phyloP scores from a whole-genome alignment of 2,329 filamentous ascomycete genomes.

The Alternaria rosae region DNA sequence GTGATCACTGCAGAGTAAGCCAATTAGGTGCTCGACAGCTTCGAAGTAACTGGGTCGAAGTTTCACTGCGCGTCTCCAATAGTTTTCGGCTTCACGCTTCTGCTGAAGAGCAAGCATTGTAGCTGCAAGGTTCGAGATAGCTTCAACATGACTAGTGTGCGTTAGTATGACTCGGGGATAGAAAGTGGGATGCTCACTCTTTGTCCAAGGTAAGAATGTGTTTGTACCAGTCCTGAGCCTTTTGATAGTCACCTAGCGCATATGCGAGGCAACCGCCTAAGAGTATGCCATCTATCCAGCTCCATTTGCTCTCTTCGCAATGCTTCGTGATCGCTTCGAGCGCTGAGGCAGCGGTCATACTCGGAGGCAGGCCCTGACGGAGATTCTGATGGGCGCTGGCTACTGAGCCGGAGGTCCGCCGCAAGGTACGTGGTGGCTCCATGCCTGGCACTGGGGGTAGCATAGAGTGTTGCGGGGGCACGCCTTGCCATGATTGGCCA shows the following conservation, averaged over 20 bases:
- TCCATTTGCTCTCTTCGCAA: conserved; percentile 52
- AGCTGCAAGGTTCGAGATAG: conserved; percentile 90
- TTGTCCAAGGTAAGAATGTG: conserved; percentile 68
- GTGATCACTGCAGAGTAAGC: conserved; percentile 81
- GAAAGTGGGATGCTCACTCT: conserved; percentile 50
- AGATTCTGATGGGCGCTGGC: conserved; percentile 35
- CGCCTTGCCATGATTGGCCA: conserved; percentile 39
- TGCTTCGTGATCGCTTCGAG: conserved; percentile 47
- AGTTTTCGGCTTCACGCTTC: conserved; percentile 80
- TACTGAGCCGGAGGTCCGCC: conserved; percentile 46
- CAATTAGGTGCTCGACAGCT: conserved; percentile 92
- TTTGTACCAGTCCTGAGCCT: conserved; percentile 77
- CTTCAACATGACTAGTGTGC: conserved; percentile 78
- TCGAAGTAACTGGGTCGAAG: conserved; percentile 89
- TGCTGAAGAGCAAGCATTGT: conserved; percentile 84
- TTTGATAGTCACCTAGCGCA: conserved; percentile 82
- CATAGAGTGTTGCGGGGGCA: conserved; percentile 30
- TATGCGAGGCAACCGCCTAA: conserved; percentile 92
- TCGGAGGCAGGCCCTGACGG: conserved; percentile 41
- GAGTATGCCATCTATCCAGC: conserved; percentile 91
- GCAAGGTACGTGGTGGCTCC: conserved; percentile 40
- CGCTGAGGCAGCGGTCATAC: conserved; percentile 47
- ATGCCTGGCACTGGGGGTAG: conserved; percentile 29
- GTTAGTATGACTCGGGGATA: conserved; percentile 13
- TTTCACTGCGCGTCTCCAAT: conserved; percentile 86